phyloP scores from a whole-genome alignment of 768 basidiomycete species.

The Chlorophyllum brunneum region DNA sequence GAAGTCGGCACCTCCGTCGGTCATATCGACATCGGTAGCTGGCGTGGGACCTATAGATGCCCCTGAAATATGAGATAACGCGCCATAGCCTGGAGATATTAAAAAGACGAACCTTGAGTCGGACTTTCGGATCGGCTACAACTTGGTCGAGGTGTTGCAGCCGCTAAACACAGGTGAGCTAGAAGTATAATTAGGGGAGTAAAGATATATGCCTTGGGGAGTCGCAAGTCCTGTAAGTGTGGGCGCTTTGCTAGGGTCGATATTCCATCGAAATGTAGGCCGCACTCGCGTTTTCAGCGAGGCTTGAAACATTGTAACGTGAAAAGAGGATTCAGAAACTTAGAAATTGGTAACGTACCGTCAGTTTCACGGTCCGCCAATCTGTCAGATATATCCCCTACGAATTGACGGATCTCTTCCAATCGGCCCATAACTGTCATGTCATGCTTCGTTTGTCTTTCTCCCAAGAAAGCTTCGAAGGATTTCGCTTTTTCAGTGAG shows the following conservation, averaged over 20 bases:
- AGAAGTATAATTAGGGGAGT: neutral
- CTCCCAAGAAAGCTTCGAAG: neutral
- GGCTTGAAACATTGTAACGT: too few relatives aligned
- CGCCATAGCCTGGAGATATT: too few relatives aligned
- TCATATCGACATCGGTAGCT: neutral
- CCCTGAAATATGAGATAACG: neutral
- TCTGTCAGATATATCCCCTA: neutral
- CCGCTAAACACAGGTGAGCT: neutral
- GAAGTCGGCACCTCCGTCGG: neutral
- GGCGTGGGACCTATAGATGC: neutral
- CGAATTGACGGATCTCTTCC: neutral
- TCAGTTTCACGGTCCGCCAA: neutral
- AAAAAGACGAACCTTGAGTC: neutral
- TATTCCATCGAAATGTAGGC: too few relatives aligned
- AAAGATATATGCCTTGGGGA: too few relatives aligned
- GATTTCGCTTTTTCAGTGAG: neutral
- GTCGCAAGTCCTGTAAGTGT: too few relatives aligned
- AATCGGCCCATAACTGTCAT: slow-evolving; percentile 3
- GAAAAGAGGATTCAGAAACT: neutral
- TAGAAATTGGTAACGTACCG: neutral
- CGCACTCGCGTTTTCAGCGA: too few relatives aligned
- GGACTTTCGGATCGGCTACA: neutral
- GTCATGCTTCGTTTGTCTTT: neutral
- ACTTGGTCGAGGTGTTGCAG: neutral
- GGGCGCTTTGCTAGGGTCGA: too few relatives aligned